Evolutionary conservation across 805 yeast species (phyloP).

Genomic region (Metschnikowia sp.): DNA sequence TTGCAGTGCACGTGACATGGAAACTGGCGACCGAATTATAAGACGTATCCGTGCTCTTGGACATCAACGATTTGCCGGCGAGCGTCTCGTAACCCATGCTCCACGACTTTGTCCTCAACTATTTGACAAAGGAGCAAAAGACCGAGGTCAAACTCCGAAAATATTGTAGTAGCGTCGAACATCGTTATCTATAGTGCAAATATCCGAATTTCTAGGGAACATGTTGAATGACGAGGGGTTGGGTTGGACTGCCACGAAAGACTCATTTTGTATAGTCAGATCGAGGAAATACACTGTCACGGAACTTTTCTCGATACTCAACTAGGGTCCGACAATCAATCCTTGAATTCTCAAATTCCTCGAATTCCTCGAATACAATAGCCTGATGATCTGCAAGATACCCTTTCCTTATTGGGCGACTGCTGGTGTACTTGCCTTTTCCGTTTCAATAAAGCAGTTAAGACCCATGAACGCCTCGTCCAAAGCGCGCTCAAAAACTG

Average conservation of each 20-base stretch:
- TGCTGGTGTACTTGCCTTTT: conserved; percentile 19
- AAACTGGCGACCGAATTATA: conserved; percentile 13
- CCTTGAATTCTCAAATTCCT: neutral
- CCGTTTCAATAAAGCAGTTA: conserved; percentile 67
- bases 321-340: no score
- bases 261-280: no score
- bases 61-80: conserved; percentile 32
- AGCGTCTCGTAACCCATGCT: conserved; percentile 33
- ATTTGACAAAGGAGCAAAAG: conserved; percentile 20
- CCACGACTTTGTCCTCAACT: conserved; percentile 35
- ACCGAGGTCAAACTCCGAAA: no score
- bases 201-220: no score
- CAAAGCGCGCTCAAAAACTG: conserved; percentile 70
- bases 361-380: neutral
- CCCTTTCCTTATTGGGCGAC: no score
- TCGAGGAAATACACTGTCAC: no score
- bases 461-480: conserved; percentile 89
- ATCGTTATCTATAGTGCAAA: no score
- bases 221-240: no score
- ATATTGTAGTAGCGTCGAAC: no score
- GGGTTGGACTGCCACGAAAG: no score
- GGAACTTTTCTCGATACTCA: no score
- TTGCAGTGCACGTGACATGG: conserved; percentile 28
- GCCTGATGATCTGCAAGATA: no score
- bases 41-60: conserved; percentile 18